These are phyloP conservation scores for Populus euphratica DNA, from an alignment of 345 rosid species.

Conservation along the genomic window DNA sequence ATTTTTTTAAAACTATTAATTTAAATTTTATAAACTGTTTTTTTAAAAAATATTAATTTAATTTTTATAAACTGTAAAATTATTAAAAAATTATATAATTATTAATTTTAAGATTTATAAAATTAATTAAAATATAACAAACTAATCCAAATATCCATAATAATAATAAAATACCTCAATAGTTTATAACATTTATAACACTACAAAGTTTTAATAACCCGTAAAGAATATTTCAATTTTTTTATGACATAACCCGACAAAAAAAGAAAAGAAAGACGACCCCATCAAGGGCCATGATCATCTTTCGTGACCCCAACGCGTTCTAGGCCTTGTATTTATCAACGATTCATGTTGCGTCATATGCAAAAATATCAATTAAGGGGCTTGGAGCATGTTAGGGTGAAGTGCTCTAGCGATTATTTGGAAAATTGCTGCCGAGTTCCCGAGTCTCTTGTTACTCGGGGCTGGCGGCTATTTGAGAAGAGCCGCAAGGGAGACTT, in stretches of 20 bases:
- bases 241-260: background rate
- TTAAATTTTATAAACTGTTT: no score
- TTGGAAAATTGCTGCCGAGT: conserved; percentile 8
- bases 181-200: no score
- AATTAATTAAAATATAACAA: no score
- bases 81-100: no score
- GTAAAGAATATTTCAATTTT: background rate
- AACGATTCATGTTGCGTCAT: background rate
- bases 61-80: no score
- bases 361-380: no score
- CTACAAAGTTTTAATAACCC: background rate
- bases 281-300: conserved; percentile 4
- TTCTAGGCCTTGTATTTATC: background rate
- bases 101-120: no score
- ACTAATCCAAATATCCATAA: no score
- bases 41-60: no score
- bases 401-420: conserved; percentile 13
- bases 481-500: background rate
- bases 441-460: background rate
- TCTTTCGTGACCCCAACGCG: conserved; percentile 14
- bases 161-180: no score
- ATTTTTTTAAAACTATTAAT: no score
- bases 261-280: background rate
- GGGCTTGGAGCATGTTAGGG: background rate
- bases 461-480: conserved; percentile 14